phyloP scores from a whole-genome alignment of 805 yeast species.

The Metschnikowia dekortorum region DNA sequence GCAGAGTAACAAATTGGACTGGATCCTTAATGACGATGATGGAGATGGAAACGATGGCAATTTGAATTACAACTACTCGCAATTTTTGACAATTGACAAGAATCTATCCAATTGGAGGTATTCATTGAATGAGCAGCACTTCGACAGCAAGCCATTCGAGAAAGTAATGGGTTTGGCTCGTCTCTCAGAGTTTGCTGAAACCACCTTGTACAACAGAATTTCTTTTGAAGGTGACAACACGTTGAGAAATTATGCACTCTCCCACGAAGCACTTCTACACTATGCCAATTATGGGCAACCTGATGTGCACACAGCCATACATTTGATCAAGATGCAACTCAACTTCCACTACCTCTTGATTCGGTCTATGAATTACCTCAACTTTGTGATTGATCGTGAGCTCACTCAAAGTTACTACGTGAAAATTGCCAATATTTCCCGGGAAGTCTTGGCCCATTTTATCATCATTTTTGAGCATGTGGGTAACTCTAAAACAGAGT shows the following conservation, averaged over 20 bases:
- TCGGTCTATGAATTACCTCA: conserved; percentile 39
- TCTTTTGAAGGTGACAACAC: conserved; percentile 18
- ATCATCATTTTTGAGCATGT: conserved; percentile 34
- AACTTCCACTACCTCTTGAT: conserved; percentile 42
- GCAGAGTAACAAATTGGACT: conserved; percentile 28
- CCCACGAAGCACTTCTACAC: conserved; percentile 17
- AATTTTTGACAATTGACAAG: conserved; percentile 39
- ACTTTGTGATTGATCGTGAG: conserved; percentile 38
- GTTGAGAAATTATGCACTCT: conserved; percentile 8
- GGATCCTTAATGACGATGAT: conserved; percentile 44
- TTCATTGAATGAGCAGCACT: conserved; percentile 27
- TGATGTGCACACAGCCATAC: conserved; percentile 35
- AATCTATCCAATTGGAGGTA: conserved; percentile 40
- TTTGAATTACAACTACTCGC: conserved; percentile 41
- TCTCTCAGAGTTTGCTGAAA: conserved; percentile 18
- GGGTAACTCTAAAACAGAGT: conserved; percentile 15
- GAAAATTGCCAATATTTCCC: conserved; percentile 33
- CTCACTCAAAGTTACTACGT: conserved; percentile 31
- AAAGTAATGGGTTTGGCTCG: conserved; percentile 29
- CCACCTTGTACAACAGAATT: conserved; percentile 30
- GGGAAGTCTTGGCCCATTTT: conserved; percentile 37
- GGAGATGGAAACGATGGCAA: conserved; percentile 48
- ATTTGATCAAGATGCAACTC: conserved; percentile 40
- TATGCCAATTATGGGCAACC: conserved; percentile 32
- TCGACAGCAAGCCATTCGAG: conserved; percentile 24